Evolutionary conservation across 2,329 filamentous ascomycete species (phyloP), one percentile per base, ranked within the genome.

Genomic region (Drechslerella coelobrocha): DNA sequence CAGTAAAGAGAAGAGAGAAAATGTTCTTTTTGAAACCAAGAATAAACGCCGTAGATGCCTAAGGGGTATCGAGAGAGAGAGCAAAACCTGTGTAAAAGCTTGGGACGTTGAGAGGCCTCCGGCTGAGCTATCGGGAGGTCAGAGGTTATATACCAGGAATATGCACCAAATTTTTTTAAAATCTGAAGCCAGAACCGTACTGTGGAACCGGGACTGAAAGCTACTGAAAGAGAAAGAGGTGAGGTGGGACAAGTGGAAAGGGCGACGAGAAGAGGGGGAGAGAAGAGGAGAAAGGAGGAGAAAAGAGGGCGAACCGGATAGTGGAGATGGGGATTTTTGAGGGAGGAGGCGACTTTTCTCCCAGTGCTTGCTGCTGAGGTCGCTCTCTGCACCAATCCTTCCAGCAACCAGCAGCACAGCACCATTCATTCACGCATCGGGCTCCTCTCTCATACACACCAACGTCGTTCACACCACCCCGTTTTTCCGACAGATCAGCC

Each of bases 41-140:
- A 37, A 19, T 53, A 34, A 53, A 53, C 50, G 52, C 52, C 34
- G 29, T 55, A 41, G 29, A 55, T 55, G 34, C 31, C 39, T 39
- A 39, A 39, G 34, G 34, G 34, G 34, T 39, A 39, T 39, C 34
- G n/a, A n/a, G n/a, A n/a, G 34, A 56, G 52, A 63, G 34, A 47
- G 52, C 53, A 60, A 68, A 68, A 68, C 55, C 50, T 68, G 37
- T 59, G 37, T 48, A 60, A 60, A 65, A 37, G 23, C 34, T 53
- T 14, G 53, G 17, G 43, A 47, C 8, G 59, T 45, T 65, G 23
- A 55, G 24, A 31, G 24, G 23, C 53, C 24, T 52, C 45, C 34
- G 61, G 45, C 34, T 19, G 45, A 14, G 52, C 10, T 10, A 41
- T 23, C 41, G 52, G 29, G 37, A 57, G 34, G 5, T 39, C 34